Conservation (phyloP, 2,329 filamentous ascomycete genomes). For the Periconia sp. region DNA sequence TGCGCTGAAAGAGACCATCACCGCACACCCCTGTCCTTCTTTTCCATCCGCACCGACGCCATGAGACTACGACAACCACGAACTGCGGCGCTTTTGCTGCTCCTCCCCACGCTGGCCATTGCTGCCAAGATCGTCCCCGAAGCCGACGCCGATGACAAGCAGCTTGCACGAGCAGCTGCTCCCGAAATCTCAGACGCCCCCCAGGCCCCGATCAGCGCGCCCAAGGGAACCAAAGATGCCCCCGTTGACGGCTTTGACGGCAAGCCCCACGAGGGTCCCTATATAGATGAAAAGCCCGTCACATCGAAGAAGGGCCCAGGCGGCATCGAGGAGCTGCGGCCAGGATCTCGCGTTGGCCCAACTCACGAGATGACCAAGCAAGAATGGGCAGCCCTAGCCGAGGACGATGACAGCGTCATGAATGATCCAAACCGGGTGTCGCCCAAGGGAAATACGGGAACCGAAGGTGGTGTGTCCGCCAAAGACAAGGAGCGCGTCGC, state of each 20-base stretch:
- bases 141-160: slow-evolving; percentile 30
- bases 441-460: slow-evolving; percentile 87
- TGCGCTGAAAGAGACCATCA: slow-evolving; percentile 1
- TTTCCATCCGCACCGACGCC: slow-evolving; percentile 23
- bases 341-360: slow-evolving; percentile 29
- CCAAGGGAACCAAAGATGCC: slow-evolving; percentile 73
- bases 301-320: slow-evolving; percentile 38
- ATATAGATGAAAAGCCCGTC: slow-evolving; percentile 61
- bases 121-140: slow-evolving; percentile 57
- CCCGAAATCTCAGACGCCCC: slow-evolving; percentile 29
- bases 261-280: slow-evolving; percentile 88
- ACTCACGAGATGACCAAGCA: slow-evolving; percentile 39
- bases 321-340: slow-evolving; percentile 46
- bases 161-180: slow-evolving; percentile 34
- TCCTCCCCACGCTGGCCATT: slow-evolving; percentile 66
- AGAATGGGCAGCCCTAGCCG: slow-evolving; percentile 53
- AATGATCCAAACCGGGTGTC: slow-evolving; percentile 78
- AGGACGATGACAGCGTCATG: slow-evolving; percentile 81
- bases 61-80: slow-evolving; percentile 67
- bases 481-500: slow-evolving; percentile 79
- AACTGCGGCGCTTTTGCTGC: slow-evolving; percentile 55
- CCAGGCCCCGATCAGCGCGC: slow-evolving; percentile 22
- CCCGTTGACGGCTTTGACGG: slow-evolving; percentile 93
- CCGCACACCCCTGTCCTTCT: slow-evolving; percentile 14
- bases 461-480: slow-evolving; percentile 85